These are phyloP conservation scores for Paracamarosporium sp. DNA, from an alignment of 2,329 filamentous ascomycete species.

Conservation along the genomic window DNA sequence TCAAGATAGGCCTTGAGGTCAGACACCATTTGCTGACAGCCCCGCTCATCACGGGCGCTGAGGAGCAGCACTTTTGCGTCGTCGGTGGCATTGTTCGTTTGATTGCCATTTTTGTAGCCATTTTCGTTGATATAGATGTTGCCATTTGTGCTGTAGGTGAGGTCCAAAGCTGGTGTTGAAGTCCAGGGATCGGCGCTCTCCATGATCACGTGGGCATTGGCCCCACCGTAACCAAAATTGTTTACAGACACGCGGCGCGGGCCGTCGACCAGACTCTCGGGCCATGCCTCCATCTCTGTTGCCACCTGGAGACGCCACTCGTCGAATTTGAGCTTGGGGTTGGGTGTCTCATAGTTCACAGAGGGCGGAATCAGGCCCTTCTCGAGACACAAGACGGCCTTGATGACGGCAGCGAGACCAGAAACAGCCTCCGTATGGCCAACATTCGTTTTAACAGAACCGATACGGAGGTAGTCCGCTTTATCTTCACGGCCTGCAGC, in stretches of 20 bases:
- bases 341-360: conserved; percentile 16
- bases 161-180: neutral
- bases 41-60: neutral
- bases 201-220: conserved; percentile 20
- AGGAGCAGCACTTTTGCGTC: neutral
- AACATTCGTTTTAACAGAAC: conserved; percentile 27
- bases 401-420: conserved; percentile 25
- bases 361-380: conserved; percentile 36
- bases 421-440: conserved; percentile 25
- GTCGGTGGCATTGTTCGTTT: too few relatives aligned
- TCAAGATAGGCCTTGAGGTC: neutral
- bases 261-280: neutral
- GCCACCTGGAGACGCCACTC: conserved; percentile 18
- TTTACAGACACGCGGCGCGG: conserved; percentile 7
- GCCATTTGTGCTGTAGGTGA: neutral
- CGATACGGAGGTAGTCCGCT: conserved; percentile 8
- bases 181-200: conserved; percentile 2
- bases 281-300: neutral
- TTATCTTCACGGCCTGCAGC: neutral
- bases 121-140: too few relatives aligned
- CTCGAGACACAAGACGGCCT: conserved; percentile 39
- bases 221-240: conserved; percentile 25
- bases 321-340: conserved; percentile 8
- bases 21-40: neutral
- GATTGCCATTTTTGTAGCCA: too few relatives aligned